phyloP scores from a whole-genome alignment of 2,329 filamentous ascomycete genomes.

The Coleophoma cylindrospora region DNA sequence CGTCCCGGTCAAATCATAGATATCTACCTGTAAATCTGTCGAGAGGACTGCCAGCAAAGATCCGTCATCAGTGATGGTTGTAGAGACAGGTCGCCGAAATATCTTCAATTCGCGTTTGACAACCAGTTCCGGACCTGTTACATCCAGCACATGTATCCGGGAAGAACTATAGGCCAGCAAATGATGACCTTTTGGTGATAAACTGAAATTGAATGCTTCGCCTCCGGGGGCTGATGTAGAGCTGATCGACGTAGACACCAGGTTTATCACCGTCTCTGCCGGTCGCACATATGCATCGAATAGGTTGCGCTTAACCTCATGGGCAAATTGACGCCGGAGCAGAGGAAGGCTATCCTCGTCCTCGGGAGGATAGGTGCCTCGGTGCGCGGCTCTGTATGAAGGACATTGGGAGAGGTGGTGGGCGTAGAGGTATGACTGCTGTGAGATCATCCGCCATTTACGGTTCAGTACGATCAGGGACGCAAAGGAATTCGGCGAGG shows the following conservation, averaged over 20 bases:
- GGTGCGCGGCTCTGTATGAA: slow-evolving; percentile 49
- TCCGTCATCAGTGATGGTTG: slow-evolving; percentile 76
- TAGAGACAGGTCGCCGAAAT: slow-evolving; percentile 66
- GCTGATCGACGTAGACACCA: slow-evolving; percentile 79
- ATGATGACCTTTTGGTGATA: slow-evolving; percentile 70
- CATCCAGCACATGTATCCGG: slow-evolving; percentile 73
- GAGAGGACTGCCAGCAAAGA: slow-evolving; percentile 73
- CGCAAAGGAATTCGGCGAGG: slow-evolving; percentile 60
- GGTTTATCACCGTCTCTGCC: slow-evolving; percentile 64
- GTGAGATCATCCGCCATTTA: slow-evolving; percentile 60
- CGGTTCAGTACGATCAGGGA: slow-evolving; percentile 61
- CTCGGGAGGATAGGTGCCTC: slow-evolving; percentile 20
- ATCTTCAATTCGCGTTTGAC: slow-evolving; percentile 79
- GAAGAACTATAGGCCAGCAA: slow-evolving; percentile 82
- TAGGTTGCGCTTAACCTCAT: slow-evolving; percentile 69
- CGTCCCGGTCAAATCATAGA: slow-evolving; percentile 66
- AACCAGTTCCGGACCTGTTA: slow-evolving; percentile 50
- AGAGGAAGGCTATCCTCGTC: slow-evolving; percentile 47
- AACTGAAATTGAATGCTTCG: slow-evolving; percentile 79
- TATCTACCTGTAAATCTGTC: slow-evolving; percentile 75
- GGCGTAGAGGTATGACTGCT: slow-evolving; percentile 58
- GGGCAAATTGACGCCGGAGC: slow-evolving; percentile 62
- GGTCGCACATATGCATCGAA: slow-evolving; percentile 74
- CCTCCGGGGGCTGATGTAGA: slow-evolving; percentile 76
- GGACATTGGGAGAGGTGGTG: slow-evolving; percentile 57